These are phyloP conservation scores for Drechslera avenae DNA, from an alignment of 2,329 filamentous ascomycete genomes.

Conservation along the genomic window DNA sequence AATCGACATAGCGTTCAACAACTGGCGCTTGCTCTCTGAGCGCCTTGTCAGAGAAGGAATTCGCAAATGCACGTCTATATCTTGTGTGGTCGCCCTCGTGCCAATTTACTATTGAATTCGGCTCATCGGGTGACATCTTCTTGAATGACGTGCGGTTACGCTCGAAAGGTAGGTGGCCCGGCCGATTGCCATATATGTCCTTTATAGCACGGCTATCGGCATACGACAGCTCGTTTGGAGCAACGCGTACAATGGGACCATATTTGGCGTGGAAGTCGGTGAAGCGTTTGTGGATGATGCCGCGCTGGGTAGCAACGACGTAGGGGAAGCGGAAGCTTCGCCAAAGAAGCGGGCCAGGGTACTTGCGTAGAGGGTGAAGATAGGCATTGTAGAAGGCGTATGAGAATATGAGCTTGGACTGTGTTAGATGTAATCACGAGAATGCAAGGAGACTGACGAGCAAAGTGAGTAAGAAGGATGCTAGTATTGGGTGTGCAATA, in stretches of 20 bases:
- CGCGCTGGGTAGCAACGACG: slow-evolving; percentile 34
- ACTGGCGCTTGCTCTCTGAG: slow-evolving; percentile 31
- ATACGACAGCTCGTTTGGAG: slow-evolving; percentile 39
- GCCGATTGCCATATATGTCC: slow-evolving; percentile 36
- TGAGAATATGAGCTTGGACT: slow-evolving; percentile 6
- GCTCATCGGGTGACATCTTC: slow-evolving; percentile 32
- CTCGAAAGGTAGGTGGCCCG: slow-evolving; percentile 29
- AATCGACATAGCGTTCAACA: slow-evolving; percentile 31
- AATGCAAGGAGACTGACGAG: not conserved
- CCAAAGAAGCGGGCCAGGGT: slow-evolving; percentile 40
- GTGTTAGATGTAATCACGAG: not conserved
- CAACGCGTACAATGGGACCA: slow-evolving; percentile 36
- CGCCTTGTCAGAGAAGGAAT: slow-evolving; percentile 36
- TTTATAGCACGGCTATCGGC: slow-evolving; percentile 32
- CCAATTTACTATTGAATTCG: slow-evolving; percentile 31
- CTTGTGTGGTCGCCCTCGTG: slow-evolving; percentile 32
- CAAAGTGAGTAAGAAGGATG: slow-evolving; percentile 1
- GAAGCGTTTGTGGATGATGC: slow-evolving; percentile 30
- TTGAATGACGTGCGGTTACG: slow-evolving; percentile 34
- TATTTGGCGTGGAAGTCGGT: slow-evolving; percentile 33
- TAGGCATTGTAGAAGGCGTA: slow-evolving; percentile 35
- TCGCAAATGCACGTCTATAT: slow-evolving; percentile 32
- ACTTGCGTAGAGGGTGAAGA: slow-evolving; percentile 33
- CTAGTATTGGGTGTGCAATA: slow-evolving; percentile 1
- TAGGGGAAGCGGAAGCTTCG: slow-evolving; percentile 33